phyloP scores from a whole-genome alignment of 1,139 yeast genomes.

The Debaryomyces subglobosus region DNA sequence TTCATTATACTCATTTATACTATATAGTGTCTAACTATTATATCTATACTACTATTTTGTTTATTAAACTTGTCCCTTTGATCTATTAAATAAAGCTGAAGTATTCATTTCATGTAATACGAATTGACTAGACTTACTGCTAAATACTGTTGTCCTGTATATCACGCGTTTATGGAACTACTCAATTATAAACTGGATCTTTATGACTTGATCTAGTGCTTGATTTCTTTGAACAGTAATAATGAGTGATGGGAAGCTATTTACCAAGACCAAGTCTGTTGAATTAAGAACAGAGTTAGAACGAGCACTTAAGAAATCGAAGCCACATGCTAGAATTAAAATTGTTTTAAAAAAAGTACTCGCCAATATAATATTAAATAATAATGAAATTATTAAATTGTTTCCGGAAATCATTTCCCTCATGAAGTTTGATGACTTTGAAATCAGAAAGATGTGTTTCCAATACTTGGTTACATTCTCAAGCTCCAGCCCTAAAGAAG shows the following conservation, averaged over 20 bases:
- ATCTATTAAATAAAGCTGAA: background rate
- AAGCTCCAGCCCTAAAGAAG: conserved; percentile 53
- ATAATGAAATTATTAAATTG: conserved; percentile 69
- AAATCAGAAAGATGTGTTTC: conserved; percentile 69
- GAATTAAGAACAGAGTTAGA: conserved; percentile 61
- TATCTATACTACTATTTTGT: background rate
- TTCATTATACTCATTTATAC: background rate
- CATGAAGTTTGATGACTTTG: conserved; percentile 67
- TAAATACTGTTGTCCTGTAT: conserved; percentile 1
- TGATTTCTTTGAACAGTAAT: background rate
- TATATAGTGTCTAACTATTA: background rate
- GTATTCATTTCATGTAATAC: background rate
- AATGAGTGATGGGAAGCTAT: conserved; percentile 50
- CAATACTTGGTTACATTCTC: conserved; percentile 66
- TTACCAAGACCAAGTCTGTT: conserved; percentile 48
- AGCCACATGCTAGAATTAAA: conserved; percentile 52
- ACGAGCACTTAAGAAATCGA: conserved; percentile 56
- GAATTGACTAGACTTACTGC: background rate
- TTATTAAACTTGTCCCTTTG: background rate
- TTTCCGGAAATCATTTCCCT: conserved; percentile 69
- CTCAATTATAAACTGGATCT: background rate
- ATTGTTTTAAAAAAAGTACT: conserved; percentile 72
- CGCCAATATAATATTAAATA: conserved; percentile 84
- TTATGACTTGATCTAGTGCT: background rate
- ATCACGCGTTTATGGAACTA: background rate